Percentiles rank a stretch among this genome's conserved stretches.
Conservation (phyloP, 169 alveolate genomes). For the Cryptosporidium canis region DNA sequence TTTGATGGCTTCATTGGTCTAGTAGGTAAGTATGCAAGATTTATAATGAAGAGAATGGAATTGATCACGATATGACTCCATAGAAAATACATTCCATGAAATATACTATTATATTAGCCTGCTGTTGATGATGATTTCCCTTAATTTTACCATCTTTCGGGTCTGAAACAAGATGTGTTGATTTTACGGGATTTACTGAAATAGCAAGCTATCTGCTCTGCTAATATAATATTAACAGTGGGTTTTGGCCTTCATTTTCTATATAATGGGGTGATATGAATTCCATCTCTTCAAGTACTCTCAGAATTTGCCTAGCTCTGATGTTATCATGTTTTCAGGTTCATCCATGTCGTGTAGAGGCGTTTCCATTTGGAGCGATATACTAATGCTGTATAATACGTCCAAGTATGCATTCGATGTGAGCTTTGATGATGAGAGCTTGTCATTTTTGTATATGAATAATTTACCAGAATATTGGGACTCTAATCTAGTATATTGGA, state of each 20-base stretch:
- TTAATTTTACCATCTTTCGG: constrained; percentile 73
- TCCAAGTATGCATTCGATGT: constrained; percentile 44
- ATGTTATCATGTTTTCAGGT: constrained; percentile 3
- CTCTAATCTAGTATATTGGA: constrained; percentile 14
- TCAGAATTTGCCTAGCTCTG: not conserved
- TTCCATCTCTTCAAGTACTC: not conserved
- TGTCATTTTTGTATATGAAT: constrained; percentile 21
- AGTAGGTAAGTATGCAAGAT: constrained; percentile 47
- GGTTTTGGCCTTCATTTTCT: no score
- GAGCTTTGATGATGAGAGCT: not conserved
- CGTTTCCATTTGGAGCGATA: constrained; percentile 35
- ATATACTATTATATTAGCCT: not conserved
- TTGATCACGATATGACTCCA: not conserved
- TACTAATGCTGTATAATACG: constrained; percentile 12
- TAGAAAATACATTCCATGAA: not conserved
- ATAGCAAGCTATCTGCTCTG: not conserved
- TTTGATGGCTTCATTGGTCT: constrained; percentile 68
- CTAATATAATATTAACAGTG: not conserved
- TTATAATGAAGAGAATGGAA: not conserved
- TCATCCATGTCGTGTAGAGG: constrained; percentile 67
- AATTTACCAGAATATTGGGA: constrained; percentile 12
- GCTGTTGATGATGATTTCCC: constrained; percentile 67
- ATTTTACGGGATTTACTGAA: constrained; percentile 61
- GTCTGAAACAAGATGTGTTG: constrained; percentile 71
- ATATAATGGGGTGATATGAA: no score